These are phyloP conservation scores for Verticillium nonalfalfae DNA, from an alignment of 2,329 filamentous ascomycete genomes.

Conservation along the genomic window DNA sequence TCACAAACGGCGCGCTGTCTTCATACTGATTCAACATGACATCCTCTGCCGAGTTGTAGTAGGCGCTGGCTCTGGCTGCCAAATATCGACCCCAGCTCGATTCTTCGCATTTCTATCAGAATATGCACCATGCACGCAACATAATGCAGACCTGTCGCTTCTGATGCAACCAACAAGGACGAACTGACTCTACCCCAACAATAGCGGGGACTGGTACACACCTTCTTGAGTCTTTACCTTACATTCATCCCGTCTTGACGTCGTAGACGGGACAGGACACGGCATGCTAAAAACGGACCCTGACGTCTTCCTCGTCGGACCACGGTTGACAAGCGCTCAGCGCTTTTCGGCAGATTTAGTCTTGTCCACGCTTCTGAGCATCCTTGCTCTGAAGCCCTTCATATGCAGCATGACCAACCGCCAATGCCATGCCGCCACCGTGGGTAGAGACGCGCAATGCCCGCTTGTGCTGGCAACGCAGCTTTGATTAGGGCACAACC, in stretches of 20 bases:
- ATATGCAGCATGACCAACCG: not conserved
- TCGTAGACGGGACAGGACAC: no score
- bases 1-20: not conserved
- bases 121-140: not conserved
- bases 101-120: not conserved
- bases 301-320: no score
- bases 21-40: not conserved
- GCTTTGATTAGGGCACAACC: not conserved
- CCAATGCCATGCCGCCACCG: not conserved
- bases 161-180: not conserved
- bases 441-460: not conserved
- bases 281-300: no score
- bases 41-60: not conserved
- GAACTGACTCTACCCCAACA: not conserved
- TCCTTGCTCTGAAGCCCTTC: not conserved
- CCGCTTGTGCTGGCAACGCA: not conserved
- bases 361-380: no score
- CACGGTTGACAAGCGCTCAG: no score
- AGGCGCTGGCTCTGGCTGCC: not conserved
- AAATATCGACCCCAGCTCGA: not conserved
- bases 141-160: not conserved
- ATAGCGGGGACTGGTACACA: not conserved
- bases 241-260: no score
- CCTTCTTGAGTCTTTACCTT: no score
- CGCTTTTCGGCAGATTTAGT: no score